Evolutionary conservation across 2,329 filamentous ascomycete species (phyloP).

Genomic region (Penicillium decumbens): DNA sequence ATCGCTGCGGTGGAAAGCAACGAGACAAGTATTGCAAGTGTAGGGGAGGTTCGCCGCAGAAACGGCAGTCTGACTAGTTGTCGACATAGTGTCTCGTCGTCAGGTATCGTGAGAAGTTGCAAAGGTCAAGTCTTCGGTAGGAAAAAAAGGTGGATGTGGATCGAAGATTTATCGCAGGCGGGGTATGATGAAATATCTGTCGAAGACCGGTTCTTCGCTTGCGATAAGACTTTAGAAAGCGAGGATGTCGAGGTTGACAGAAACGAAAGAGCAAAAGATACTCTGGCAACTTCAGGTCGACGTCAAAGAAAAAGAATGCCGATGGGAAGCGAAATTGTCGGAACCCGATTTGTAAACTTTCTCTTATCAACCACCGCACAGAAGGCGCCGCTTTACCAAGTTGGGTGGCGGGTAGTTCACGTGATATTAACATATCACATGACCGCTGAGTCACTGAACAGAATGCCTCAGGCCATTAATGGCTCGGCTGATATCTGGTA

Average conservation of each 20-base stretch:
- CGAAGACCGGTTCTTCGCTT: slow-evolving; percentile 2
- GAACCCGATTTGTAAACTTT: slow-evolving; percentile 8
- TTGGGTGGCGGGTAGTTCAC: not conserved
- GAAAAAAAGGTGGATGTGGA: slow-evolving; percentile 21
- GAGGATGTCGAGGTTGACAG: not conserved
- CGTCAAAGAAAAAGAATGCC: not conserved
- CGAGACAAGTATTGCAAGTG: slow-evolving; percentile 97
- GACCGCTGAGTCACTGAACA: not conserved
- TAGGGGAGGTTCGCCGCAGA: slow-evolving; percentile 67
- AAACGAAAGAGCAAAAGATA: not conserved
- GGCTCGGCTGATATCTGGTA: slow-evolving; percentile 24
- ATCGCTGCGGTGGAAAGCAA: slow-evolving; percentile 91
- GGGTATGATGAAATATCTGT: slow-evolving; percentile 14
- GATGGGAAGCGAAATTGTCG: not conserved
- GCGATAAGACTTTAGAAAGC: not conserved
- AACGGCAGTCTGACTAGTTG: slow-evolving; percentile 25
- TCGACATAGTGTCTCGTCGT: slow-evolving; percentile 21
- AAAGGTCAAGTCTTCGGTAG: slow-evolving; percentile 7
- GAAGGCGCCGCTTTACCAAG: slow-evolving; percentile 6
- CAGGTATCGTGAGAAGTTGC: slow-evolving; percentile 2
- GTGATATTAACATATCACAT: slow-evolving; percentile 3
- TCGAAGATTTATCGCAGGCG: slow-evolving; percentile 21
- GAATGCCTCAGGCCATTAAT: slow-evolving; percentile 14
- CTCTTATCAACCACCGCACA: slow-evolving; percentile 10
- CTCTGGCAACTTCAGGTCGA: not conserved